Evolutionary conservation across 495 filamentous ascomycete species (phyloP).

Genomic region (Daldinia bambusicola): DNA sequence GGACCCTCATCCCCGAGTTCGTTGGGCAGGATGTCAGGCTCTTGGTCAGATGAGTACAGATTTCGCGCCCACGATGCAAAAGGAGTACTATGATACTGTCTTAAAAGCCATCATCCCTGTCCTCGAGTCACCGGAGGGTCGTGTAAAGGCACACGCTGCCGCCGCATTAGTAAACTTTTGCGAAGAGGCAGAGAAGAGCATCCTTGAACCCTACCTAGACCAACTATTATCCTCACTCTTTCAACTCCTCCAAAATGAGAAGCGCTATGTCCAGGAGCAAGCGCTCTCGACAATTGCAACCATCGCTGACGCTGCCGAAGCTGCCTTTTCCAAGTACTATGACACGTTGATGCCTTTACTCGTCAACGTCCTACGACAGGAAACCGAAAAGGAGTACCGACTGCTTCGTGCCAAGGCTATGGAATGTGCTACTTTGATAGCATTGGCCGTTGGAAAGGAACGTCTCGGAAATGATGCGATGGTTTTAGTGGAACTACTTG

Average conservation of each 20-base stretch:
- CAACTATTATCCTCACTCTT: constrained; percentile 84
- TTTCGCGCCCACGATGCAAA: constrained; percentile 98
- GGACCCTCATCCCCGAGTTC: constrained; percentile 91
- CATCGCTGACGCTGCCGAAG: constrained; percentile 96
- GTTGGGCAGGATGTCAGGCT: constrained; percentile 99
- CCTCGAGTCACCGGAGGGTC: constrained; percentile 85
- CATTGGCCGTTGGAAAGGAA: constrained; percentile 92
- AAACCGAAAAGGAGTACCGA: constrained; percentile 91
- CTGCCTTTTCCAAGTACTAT: constrained; percentile 96
- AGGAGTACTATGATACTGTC: constrained; percentile 87
- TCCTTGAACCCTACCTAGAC: constrained; percentile 94
- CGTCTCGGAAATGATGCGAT: constrained; percentile 89
- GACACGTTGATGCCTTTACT: constrained; percentile 93
- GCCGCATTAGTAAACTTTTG: constrained; percentile 99
- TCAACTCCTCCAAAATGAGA: constrained; percentile 83
- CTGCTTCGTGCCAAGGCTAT: constrained; percentile 96
- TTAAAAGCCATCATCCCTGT: constrained; percentile 93
- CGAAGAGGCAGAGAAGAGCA: constrained; percentile 94
- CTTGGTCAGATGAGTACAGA: constrained; percentile 99
- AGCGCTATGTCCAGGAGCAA: constrained; percentile 98
- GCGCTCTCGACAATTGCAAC: constrained; percentile 98
- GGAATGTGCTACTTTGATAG: constrained; percentile 98
- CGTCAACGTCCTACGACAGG: constrained; percentile 85
- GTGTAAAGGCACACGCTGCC: constrained; percentile 96
- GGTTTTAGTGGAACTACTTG: constrained; percentile 85